These are phyloP conservation scores for Stemphylium vesicarium DNA, from an alignment of 2,329 filamentous ascomycete genomes.

Conservation along the genomic window DNA sequence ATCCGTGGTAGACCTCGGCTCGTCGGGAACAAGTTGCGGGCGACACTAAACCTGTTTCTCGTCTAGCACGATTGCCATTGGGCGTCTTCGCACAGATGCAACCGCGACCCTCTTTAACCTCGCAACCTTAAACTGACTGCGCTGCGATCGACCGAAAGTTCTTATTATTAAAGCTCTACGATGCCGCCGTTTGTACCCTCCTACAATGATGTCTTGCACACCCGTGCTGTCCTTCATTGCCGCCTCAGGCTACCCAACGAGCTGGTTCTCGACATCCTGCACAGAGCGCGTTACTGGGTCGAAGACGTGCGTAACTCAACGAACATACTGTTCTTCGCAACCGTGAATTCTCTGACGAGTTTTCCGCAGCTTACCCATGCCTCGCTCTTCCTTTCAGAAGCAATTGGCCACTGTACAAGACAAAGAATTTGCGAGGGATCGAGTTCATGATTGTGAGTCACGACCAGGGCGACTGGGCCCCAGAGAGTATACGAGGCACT, in stretches of 20 bases:
- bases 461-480: conserved; percentile 30
- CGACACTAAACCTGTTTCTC: conserved; percentile 21
- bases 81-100: conserved; percentile 10
- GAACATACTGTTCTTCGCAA: conserved; percentile 7
- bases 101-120: conserved; percentile 9
- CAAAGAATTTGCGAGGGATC: conserved; percentile 20
- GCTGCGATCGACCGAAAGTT: conserved; percentile 7
- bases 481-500: conserved; percentile 15
- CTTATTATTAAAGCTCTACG: background rate
- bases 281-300: conserved; percentile 25
- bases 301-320: background rate
- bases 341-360: conserved; percentile 9
- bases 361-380: conserved; percentile 12
- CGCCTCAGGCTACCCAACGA: conserved; percentile 20
- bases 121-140: conserved; percentile 16
- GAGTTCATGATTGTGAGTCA: conserved; percentile 27
- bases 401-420: background rate
- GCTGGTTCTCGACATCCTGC: conserved; percentile 21
- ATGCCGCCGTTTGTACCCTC: conserved; percentile 4
- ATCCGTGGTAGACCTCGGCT: conserved; percentile 18
- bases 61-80: conserved; percentile 14
- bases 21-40: conserved; percentile 17
- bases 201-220: background rate
- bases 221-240: conserved; percentile 11
- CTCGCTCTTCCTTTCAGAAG: conserved; percentile 5